Conservation (phyloP, 1,139 yeast species). For the Candida mesenterica region DNA sequence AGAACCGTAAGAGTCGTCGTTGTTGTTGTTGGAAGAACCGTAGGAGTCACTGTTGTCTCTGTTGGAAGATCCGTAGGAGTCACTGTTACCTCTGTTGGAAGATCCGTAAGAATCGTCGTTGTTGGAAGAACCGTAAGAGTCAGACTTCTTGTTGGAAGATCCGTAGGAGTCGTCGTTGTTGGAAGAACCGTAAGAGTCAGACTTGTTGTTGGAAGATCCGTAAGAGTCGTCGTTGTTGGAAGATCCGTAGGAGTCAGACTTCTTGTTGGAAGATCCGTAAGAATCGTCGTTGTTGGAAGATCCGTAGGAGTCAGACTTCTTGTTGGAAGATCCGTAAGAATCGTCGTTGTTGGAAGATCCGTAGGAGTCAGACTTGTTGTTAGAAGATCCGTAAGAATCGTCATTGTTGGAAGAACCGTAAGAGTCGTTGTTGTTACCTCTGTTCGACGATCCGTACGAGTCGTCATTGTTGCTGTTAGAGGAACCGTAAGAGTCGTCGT, state of each 20-base stretch:
- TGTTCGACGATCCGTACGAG: slow-evolving; percentile 15
- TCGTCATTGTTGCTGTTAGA: slow-evolving; percentile 9
- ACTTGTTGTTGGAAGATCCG: slow-evolving; percentile 8
- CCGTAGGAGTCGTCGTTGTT: slow-evolving; percentile 14
- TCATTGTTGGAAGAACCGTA: slow-evolving; percentile 13
- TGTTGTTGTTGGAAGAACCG: slow-evolving; percentile 12
- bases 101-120: slow-evolving; percentile 12
- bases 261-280: slow-evolving; percentile 12
- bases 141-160: slow-evolving; percentile 7
- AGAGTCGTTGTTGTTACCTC: slow-evolving; percentile 10
- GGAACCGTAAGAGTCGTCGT: slow-evolving; percentile 14
- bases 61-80: slow-evolving; percentile 13
- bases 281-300: slow-evolving; percentile 10
- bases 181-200: slow-evolving; percentile 10
- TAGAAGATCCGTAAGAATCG: slow-evolving; percentile 14
- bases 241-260: slow-evolving; percentile 12
- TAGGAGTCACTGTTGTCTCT: slow-evolving; percentile 12
- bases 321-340: slow-evolving; percentile 11
- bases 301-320: slow-evolving; percentile 15
- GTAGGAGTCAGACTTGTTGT: slow-evolving; percentile 7
- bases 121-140: slow-evolving; percentile 14
- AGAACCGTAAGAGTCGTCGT: slow-evolving; percentile 15
- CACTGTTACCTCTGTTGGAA: too few relatives aligned
- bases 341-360: too few relatives aligned
- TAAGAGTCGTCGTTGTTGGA: slow-evolving; percentile 9